A percentile compares a stretch with the other conserved stretches of the same genome.
These are phyloP conservation scores for Friedmanniomyces simplex DNA, from an alignment of 495 filamentous ascomycete species.

Conservation along the genomic window DNA sequence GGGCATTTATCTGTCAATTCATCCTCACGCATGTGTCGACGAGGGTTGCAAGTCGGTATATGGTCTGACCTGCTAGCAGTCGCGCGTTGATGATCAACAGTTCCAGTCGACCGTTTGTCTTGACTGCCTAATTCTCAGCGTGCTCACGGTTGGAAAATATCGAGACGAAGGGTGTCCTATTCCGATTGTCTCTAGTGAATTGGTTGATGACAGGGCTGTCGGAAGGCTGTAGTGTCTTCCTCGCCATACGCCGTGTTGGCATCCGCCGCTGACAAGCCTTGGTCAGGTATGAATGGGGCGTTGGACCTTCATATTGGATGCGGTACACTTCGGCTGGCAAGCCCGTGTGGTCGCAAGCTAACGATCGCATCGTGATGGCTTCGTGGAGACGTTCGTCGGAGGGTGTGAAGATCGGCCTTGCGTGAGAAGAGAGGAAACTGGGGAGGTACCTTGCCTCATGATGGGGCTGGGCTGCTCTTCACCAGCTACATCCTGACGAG, in stretches of 20 bases:
- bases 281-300: background rate
- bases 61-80: background rate
- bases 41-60: background rate
- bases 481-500: too few relatives aligned
- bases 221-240: background rate
- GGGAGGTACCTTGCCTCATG: too few relatives aligned
- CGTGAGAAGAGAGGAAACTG: too few relatives aligned
- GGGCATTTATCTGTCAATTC: too few relatives aligned
- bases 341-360: background rate
- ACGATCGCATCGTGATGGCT: background rate
- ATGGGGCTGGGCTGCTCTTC: too few relatives aligned
- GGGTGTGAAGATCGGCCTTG: too few relatives aligned
- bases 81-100: background rate
- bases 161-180: background rate
- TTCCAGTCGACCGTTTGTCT: background rate
- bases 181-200: background rate
- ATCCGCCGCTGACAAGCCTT: background rate
- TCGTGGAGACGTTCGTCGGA: too few relatives aligned
- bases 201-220: background rate
- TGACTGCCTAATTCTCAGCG: background rate
- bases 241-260: background rate
- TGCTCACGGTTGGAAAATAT: background rate
- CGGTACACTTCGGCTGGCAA: background rate
- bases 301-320: background rate
- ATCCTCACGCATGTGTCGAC: too few relatives aligned